Evolutionary conservation across 2,329 filamentous ascomycete species (phyloP), one percentile per base, ranked within the genome.

Genomic region (Tolypocladium sp.): DNA sequence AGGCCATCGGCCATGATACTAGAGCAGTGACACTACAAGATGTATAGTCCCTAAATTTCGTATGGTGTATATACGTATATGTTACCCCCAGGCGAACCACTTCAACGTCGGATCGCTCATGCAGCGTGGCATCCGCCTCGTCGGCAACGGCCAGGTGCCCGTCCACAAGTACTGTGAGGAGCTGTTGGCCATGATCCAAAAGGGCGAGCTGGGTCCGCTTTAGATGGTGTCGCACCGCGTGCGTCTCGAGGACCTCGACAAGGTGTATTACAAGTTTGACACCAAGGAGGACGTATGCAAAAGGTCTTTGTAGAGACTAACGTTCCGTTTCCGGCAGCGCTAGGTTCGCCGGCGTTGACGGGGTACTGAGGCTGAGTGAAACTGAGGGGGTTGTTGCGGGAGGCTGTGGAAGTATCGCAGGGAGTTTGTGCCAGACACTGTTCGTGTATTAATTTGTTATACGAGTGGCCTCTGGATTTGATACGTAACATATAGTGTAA

Each of bases 141-240:
- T 85, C 51, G 83, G 84, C 22, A 85, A 85, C 65, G 83, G 83
- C 1, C 83, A 86, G 65, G 82, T 82, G 0, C 91, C 91, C 0
- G 90, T 95, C 0, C 90, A 93, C 66, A 83, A 87, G 67, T 94
- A 95, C 76, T 95, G 90, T 91, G 79, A 91, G 33, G 82, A 89
- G 4, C 77, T 95, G n/a, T 78, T 94, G 53, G 75, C 82, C 62
- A 76, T 77, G 72, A 88, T 95, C 62, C 81, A 86, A 66, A 79
- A 78, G 27, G 85, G 85, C 38, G 80, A 87, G 63, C 83, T 95
- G 49, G 85, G 95, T 61, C 89, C 90, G 0, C 73, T 88, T 40
- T 85, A 89, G 70, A 95, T 95, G 90, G 77, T 95, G 1, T 89
- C 87, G 10, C 91, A 95, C 71, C 86, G 91, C 15, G 83, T 91